Evolutionary conservation across 441 rosid genomes (phyloP).

Genomic region (Capsella rubella): DNA sequence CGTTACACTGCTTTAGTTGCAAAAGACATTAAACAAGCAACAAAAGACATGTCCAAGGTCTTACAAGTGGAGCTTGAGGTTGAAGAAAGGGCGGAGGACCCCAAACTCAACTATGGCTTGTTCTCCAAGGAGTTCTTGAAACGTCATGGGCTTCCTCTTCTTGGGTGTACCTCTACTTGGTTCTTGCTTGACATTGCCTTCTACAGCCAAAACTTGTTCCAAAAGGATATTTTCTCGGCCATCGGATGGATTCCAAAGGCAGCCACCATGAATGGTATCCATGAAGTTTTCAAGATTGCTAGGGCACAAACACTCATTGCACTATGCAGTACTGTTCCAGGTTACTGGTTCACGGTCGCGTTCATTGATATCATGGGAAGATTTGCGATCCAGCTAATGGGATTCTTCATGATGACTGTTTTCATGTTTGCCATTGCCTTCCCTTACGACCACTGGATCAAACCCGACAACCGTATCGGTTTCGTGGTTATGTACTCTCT

Average conservation of each 20-base stretch:
- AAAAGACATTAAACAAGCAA: slow-evolving; percentile 55
- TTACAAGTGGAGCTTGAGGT: slow-evolving; percentile 51
- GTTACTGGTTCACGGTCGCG: slow-evolving; percentile 58
- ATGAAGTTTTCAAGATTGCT: slow-evolving; percentile 54
- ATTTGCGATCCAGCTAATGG: slow-evolving; percentile 57
- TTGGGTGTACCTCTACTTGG: slow-evolving; percentile 57
- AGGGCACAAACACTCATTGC: slow-evolving; percentile 55
- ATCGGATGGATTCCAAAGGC: slow-evolving; percentile 56
- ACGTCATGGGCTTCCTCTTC: slow-evolving; percentile 49
- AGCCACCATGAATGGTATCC: slow-evolving; percentile 44
- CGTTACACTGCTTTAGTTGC: slow-evolving; percentile 63
- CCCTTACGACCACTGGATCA: slow-evolving; percentile 47
- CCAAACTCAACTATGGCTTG: slow-evolving; percentile 48
- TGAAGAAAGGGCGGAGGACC: slow-evolving; percentile 43
- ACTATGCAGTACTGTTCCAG: slow-evolving; percentile 54
- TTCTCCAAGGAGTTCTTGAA: slow-evolving; percentile 50
- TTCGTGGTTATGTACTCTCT: slow-evolving; percentile 52
- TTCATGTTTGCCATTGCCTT: slow-evolving; percentile 69
- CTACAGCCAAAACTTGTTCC: slow-evolving; percentile 50
- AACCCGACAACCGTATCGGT: slow-evolving; percentile 44
- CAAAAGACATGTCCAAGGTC: slow-evolving; percentile 58
- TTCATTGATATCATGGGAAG: slow-evolving; percentile 49
- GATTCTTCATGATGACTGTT: slow-evolving; percentile 63
- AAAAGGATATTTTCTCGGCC: slow-evolving; percentile 54
- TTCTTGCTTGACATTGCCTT: slow-evolving; percentile 52